A percentile compares a stretch with the other conserved stretches of the same genome.
These are phyloP conservation scores for Ogataea methanolica DNA, from an alignment of 805 yeast genomes.

Conservation along the genomic window DNA sequence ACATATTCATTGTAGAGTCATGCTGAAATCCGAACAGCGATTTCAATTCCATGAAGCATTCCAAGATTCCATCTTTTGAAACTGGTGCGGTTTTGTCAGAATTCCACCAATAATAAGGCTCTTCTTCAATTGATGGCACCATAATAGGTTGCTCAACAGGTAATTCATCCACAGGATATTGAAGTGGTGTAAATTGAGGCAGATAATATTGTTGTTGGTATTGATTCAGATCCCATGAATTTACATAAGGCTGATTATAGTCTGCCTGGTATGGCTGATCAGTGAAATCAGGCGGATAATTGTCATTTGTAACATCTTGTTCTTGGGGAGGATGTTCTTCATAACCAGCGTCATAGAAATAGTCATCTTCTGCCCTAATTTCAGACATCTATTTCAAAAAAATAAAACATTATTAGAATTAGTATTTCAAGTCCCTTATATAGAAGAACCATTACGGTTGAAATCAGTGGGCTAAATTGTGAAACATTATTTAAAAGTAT, in stretches of 20 bases:
- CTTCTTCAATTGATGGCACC: slow-evolving; percentile 19
- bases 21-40: slow-evolving; percentile 77
- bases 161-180: not conserved
- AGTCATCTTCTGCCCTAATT: not conserved
- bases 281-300: not conserved
- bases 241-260: not conserved
- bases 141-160: no score
- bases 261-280: not conserved
- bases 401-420: no score
- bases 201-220: not conserved
- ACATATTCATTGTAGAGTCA: slow-evolving; percentile 74
- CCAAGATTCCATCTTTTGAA: slow-evolving; percentile 56
- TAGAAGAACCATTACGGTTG: no score
- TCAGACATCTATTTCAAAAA: no score
- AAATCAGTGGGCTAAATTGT: no score
- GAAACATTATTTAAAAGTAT: no score
- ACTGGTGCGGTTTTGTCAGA: slow-evolving; percentile 69
- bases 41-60: slow-evolving; percentile 55
- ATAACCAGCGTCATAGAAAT: not conserved
- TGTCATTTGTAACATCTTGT: no score
- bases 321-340: not conserved
- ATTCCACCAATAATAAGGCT: slow-evolving; percentile 54
- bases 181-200: not conserved
- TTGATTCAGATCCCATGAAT: not conserved
- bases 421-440: no score